Conservation (phyloP, 2,329 filamentous ascomycete genomes). For the Lasiodiplodia gonubiensis region DNA sequence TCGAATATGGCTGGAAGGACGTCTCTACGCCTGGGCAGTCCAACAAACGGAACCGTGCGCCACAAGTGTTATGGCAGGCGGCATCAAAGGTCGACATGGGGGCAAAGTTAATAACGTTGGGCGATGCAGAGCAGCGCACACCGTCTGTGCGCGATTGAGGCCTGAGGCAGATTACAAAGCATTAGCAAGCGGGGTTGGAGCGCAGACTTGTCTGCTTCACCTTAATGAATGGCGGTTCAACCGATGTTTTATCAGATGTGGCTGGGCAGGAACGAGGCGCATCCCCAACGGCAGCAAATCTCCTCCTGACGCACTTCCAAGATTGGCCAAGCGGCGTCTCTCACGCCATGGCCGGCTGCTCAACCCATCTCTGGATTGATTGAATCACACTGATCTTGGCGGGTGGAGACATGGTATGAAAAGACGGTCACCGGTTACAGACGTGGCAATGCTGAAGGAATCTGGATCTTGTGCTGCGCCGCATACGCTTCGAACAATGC, state of each 20-base stretch:
- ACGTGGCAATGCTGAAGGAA: background rate
- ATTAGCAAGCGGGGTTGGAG: conserved; percentile 6
- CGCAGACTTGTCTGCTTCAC: conserved; percentile 1
- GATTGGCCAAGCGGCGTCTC: background rate
- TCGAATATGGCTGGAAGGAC: background rate
- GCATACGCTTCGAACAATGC: background rate
- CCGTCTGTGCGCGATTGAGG: background rate
- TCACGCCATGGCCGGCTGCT: background rate
- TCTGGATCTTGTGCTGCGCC: background rate
- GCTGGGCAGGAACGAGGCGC: background rate
- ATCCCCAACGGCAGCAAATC: background rate
- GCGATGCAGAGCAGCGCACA: conserved; percentile 7
- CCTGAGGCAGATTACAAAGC: conserved; percentile 16
- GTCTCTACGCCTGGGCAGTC: background rate
- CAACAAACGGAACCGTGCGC: conserved; percentile 5
- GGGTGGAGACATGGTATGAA: background rate
- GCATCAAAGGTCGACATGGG: background rate
- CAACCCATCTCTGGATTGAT: background rate
- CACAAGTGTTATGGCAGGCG: conserved; percentile 8
- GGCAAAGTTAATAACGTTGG: conserved; percentile 7
- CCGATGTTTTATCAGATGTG: conserved; percentile 22
- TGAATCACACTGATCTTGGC: background rate
- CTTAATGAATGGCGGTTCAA: conserved; percentile 18
- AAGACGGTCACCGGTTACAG: background rate
- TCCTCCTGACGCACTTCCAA: conserved; percentile 6